Evolutionary conservation across 139 green algal genomes (phyloP), one percentile per base, ranked within the genome.

Genomic region (Mesotaenium endlicherianum): DNA sequence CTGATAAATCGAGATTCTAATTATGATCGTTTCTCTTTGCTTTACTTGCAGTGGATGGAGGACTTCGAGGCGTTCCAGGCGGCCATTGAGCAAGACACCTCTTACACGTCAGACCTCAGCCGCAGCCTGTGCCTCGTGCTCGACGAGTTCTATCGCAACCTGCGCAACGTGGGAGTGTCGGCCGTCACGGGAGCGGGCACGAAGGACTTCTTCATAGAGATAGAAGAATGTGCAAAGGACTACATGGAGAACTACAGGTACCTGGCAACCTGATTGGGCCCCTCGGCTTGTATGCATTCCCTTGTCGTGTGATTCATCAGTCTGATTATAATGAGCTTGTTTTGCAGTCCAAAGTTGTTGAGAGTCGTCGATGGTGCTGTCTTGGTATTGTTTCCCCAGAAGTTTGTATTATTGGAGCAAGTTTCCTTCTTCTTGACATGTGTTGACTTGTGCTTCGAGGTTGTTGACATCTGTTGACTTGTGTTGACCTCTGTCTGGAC

Each of bases 81-180:
- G 11, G 94, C 94, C 0, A 88, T 98, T 41, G 92, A 97, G 26
- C 42, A 45, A 1, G 94, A 97, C 69, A 45, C 43, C 31, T 85
- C 53, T 40, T 90, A 90, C 77, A 20, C 43, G 0, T 75, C 86
- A 16, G 43, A 14, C 0, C 77, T 90, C 39, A 92, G 75, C 40
- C 88, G 94, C 44, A 93, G 89, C 41, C 85, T 98, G 34, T 88
- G 86, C 2, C 88, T 98, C 67, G 95, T 97, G 59, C 88, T 99
- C 50, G 95, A 98, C 34, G 91, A 97, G 87, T 99, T 99, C 79
- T 99, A 99, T 81, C 57, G 82, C 14, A 93, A 93, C 82, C 82
- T 99, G 83, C 70, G 77, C 2, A 75, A 47, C 26, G 96, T 97
- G 38, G 95, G 95, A 0, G 94, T 99, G 68, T 95, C 91, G 0